Evolutionary conservation across 495 filamentous ascomycete species (phyloP), one percentile per base, ranked within the genome.

Genomic region (Xylaria longipes): DNA sequence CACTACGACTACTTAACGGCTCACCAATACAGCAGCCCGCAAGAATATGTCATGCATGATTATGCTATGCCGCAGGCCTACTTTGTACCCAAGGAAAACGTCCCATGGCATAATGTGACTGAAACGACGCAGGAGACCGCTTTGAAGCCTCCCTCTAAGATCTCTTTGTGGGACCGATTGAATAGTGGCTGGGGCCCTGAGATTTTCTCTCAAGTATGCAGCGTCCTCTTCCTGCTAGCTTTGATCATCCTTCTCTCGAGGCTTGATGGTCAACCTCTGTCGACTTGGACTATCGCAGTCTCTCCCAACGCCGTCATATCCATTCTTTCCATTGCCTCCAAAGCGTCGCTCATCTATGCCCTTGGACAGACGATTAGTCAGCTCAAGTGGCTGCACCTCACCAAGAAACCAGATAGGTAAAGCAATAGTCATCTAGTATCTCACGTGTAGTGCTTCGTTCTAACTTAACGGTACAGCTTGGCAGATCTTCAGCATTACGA

Each of bases 321-420:
- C 39, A 61, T 71, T 64, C 69, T 71, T 20, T 58, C 69, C 15
- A 71, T 64, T 22, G 54, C 45, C 11, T 62, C 69, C n/a, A 58
- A 71, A 54, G 54, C 57, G 29, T 62, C 69, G 11, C 57, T 71
- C 45, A 31, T 65, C 69, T 61, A 52, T 7, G 41, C 60, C n/a
- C 45, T 71, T 22, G 45, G 31, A 52, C 50, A 71, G 69, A 52
- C 50, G 14, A 27, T 71, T 9, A 65, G 69, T 45, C 69, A 71
- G 69, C 69, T 71, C 31, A 71, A 71, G 46, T 71, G 69, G 69
- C 12, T 71, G 25, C 62, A 65, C 35, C 62, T 65, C 6, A 17
- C 39, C 41, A 46, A 65, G 25, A 65, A 65, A 33, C 62, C 62
- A 65, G 41, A 65, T 5, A 65, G 62, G 62, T 65, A 46, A 65